Conservation (phyloP, 2,329 filamentous ascomycete species). For the Aspergillus sergii region DNA sequence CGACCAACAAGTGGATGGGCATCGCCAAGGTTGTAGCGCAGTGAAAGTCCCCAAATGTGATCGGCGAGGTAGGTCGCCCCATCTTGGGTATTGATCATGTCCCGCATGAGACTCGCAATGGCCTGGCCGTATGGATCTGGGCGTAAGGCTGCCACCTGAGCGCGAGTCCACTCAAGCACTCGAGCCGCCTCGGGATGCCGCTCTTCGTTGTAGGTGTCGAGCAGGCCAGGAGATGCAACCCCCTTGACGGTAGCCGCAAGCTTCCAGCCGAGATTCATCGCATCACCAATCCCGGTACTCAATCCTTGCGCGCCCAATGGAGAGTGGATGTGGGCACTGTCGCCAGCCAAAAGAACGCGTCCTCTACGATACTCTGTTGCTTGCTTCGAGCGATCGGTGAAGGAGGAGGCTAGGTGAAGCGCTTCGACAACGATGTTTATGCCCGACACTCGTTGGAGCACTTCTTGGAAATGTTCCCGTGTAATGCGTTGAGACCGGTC, state of each 20-base stretch:
- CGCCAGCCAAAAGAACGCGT: conserved; percentile 47
- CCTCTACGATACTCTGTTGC: background rate
- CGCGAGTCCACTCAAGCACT: background rate
- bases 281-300: conserved; percentile 56
- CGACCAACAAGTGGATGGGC: background rate
- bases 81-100: background rate
- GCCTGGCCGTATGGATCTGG: background rate
- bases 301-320: conserved; percentile 58
- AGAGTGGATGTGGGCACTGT: conserved; percentile 56
- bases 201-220: background rate
- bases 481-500: background rate
- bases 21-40: background rate
- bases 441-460: background rate
- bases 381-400: background rate
- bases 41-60: background rate
- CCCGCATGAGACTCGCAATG: background rate
- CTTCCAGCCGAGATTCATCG: conserved; percentile 58
- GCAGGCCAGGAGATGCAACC: background rate
- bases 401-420: background rate
- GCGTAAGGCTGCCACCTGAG: background rate
- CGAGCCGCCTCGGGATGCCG: background rate
- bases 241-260: conserved; percentile 45
- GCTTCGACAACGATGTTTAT: background rate
- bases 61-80: background rate
- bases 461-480: background rate